Base-by-base conservation (phyloP, 169 alveolate genomes). In the Eimeria acervulina region DNA sequence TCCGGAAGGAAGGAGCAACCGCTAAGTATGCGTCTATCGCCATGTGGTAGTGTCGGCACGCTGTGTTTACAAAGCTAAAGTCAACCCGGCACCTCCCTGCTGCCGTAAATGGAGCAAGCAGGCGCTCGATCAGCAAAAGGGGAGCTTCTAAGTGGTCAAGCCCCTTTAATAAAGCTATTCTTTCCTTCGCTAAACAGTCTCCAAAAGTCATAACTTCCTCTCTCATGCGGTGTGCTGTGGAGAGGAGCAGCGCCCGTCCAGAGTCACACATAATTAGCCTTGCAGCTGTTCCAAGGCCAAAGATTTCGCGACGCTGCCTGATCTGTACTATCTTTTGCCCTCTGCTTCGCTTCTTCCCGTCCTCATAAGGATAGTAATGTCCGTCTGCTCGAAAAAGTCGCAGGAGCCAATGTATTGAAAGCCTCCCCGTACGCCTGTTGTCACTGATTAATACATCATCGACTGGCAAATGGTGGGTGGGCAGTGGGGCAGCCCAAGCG, bases 121-220 rank as follows among this genome's bases (percentile, higher is more conserved):
- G 33, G 23, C 93, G 93, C 63, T 87, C 93, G 36, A 87, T 87
- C 83, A 87, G 19, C 93, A 87, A 51, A 7, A 87, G 61, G 4
- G 93, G 93, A 61, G 93, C 93, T 63, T 87, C 93, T 31, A 87
- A 36, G 21, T 87, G 93, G 93, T 87, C 93, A 52, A 87, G 81
- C 21, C 93, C 93, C 40, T 87, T 87, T 26, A 87, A 13, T 44
- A 87, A 87, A 44, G 93, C 93, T 87, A 87, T 55, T 28, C 93
- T 87, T 38, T 87, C 93, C 47, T 87, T 87, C 66, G 93, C 93
- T 40, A 87, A 31, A 38, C 93, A 87, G 40, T 87, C 93, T 33
- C 93, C 93, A 63, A 87, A 87, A 12, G 88, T 78, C 88, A 78
- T 78, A 15, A 87, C 93, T 61, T 87, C 93, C 40, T 87, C 93